Base-by-base conservation (phyloP, 1,139 yeast species). In the Taphrina deformans region DNA sequence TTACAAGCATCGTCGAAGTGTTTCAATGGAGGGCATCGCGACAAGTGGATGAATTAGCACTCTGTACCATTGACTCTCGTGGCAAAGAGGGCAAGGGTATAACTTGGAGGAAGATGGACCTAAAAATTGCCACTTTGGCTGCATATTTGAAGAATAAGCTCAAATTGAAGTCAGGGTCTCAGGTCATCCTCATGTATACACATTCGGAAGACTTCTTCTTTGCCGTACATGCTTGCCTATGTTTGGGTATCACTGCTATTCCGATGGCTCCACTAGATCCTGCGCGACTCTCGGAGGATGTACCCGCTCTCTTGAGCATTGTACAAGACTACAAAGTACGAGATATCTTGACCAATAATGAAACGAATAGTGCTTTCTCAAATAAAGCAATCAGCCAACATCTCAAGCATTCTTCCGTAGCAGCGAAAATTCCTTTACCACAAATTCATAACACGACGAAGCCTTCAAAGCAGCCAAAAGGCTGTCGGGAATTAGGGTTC, bases 91-190 rank as follows among this genome's bases (percentile, higher is more conserved):
- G 85, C 77, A 77, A 84, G 79, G 77, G 82, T 72, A 78, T 88
- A 50, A 85, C 96, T 0, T 95, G 98, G 98, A 85, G 84, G 69
- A 87, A 88, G 72, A 86, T 93, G 69, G 97, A 90, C 68, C 81
- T 80, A 52, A 82, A 89, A 67, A 83, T 92, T 1, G 88, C 89
- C 33, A 86, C 93, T 0, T 85, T 88, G 31, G 86, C 90, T 55
- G 77, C 80, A 4, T 83, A 87, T 66, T 78, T 85, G 65, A 73
- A 82, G 64, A 79, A 78, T 58, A 83, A 79, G 69, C 77, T 81
- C 35, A 76, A 79, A 1, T 73, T 89, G 55, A 79, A 76, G 62
- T 81, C 89, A 0, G 96, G 96, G 0, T 88, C 87, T 67, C 80
- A 82, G 69, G 92, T 89, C 5, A 81, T 92, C 3, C 78, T 93